Conservation (phyloP, 768 basidiomycete species). For the Omphalotus guepiniiformis region DNA sequence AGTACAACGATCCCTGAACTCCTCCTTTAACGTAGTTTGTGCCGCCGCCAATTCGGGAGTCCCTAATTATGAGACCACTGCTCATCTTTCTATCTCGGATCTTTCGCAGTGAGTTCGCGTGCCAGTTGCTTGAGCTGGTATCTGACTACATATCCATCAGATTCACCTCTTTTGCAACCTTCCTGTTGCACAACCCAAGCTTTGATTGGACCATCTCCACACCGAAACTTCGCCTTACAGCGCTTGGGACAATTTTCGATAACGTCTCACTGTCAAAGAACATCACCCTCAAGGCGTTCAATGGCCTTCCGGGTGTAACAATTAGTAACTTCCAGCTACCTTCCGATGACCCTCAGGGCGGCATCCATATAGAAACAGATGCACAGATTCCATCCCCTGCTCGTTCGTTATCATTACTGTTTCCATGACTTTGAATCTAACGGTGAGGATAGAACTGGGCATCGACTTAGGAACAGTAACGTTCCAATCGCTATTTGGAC, state of each 20-base stretch:
- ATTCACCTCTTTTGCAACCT: conserved; percentile 65
- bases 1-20: neutral
- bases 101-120: conserved; percentile 34
- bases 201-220: conserved; percentile 75
- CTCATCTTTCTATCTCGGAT: conserved; percentile 53
- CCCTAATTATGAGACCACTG: conserved; percentile 54
- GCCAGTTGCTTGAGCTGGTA: too few species aligned
- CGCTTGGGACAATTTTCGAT: conserved; percentile 68
- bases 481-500: conserved; percentile 59
- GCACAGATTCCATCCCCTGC: conserved; percentile 60
- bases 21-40: conserved; percentile 45
- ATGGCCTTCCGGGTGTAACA: conserved; percentile 63
- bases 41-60: conserved; percentile 64
- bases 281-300: conserved; percentile 65
- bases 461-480: conserved; percentile 63
- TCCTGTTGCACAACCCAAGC: conserved; percentile 55
- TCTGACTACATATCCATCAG: conserved; percentile 18
- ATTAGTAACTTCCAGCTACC: conserved; percentile 71
- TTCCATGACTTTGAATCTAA: conserved; percentile 6
- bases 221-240: conserved; percentile 53
- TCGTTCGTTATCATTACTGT: conserved; percentile 39
- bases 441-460: conserved; percentile 49
- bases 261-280: conserved; percentile 57
- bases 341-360: conserved; percentile 61
- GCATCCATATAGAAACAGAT: conserved; percentile 68